Evolutionary conservation across 164 flowering plant genomes (phyloP).

Genomic region (Magnolia kwangsiensis): DNA sequence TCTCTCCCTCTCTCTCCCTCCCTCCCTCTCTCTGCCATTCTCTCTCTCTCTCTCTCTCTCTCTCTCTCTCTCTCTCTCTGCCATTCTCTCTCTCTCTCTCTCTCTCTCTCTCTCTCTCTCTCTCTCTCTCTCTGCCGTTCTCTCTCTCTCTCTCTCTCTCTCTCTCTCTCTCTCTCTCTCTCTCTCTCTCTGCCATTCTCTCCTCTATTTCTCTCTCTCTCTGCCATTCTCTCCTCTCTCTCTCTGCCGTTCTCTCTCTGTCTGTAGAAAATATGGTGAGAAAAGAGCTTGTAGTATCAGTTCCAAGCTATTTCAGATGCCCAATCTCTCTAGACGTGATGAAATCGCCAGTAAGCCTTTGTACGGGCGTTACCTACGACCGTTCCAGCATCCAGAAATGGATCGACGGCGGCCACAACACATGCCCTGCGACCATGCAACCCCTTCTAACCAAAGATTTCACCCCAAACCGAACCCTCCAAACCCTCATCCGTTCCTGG

Average conservation of each 20-base stretch:
- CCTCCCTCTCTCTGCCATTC: neutral
- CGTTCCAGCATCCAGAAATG: conserved; percentile 81
- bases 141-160: neutral
- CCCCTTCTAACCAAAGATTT: conserved; percentile 60
- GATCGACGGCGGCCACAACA: conserved; percentile 88
- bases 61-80: neutral
- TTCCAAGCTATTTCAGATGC: conserved; percentile 78
- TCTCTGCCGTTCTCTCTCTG: neutral
- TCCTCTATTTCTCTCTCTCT: neutral
- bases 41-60: neutral
- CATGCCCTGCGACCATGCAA: conserved; percentile 97
- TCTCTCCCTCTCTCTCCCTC: neutral
- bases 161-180: too few species aligned
- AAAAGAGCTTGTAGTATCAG: conserved; percentile 48
- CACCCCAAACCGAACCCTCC: conserved; percentile 78
- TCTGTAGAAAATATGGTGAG: neutral
- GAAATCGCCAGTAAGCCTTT: conserved; percentile 84
- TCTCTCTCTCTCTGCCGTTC: neutral
- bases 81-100: neutral
- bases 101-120: neutral
- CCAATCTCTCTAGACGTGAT: conserved; percentile 92
- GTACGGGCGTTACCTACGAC: conserved; percentile 94
- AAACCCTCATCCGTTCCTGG: conserved; percentile 84
- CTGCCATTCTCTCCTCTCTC: neutral
- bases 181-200: neutral